A percentile compares a stretch with the other conserved stretches of the same genome.
phyloP scores from a whole-genome alignment of 345 rosid species.

The Citrus reticulata region DNA sequence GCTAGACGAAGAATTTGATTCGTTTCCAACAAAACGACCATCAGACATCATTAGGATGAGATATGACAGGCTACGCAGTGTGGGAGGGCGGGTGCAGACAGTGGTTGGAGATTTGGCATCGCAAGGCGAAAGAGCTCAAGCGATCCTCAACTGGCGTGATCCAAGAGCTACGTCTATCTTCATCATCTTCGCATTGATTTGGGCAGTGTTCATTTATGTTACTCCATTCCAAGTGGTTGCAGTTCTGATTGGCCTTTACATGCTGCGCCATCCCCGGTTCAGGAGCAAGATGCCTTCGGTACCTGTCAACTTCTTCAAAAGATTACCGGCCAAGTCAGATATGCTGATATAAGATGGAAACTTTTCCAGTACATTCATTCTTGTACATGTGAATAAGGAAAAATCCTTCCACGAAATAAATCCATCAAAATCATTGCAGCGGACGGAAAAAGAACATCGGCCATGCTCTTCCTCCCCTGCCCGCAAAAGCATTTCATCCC shows the following conservation, averaged over 20 bases:
- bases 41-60: constrained; percentile 65
- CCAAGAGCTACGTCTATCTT: constrained; percentile 86
- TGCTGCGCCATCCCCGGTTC: constrained; percentile 93
- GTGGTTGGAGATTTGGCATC: constrained; percentile 88
- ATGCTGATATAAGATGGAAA: constrained; percentile 51
- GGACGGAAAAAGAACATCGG: background rate
- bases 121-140: constrained; percentile 84
- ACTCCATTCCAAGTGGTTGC: constrained; percentile 91
- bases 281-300: constrained; percentile 83
- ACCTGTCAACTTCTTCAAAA: constrained; percentile 92
- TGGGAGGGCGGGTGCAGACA: constrained; percentile 83
- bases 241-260: constrained; percentile 57
- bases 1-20: constrained; percentile 92
- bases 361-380: background rate
- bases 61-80: constrained; percentile 77
- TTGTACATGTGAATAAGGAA: constrained; percentile 5
- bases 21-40: constrained; percentile 59
- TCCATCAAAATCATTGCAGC: background rate
- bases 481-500: constrained; percentile 13
- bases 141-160: constrained; percentile 95
- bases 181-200: constrained; percentile 64
- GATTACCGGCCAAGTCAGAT: constrained; percentile 90
- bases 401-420: constrained; percentile 9
- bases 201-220: constrained; percentile 73
- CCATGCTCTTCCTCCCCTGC: background rate